A percentile compares a stretch with the other conserved stretches of the same genome.
phyloP scores from a whole-genome alignment of 1,139 yeast genomes.

The Chernovozyma aurita region DNA sequence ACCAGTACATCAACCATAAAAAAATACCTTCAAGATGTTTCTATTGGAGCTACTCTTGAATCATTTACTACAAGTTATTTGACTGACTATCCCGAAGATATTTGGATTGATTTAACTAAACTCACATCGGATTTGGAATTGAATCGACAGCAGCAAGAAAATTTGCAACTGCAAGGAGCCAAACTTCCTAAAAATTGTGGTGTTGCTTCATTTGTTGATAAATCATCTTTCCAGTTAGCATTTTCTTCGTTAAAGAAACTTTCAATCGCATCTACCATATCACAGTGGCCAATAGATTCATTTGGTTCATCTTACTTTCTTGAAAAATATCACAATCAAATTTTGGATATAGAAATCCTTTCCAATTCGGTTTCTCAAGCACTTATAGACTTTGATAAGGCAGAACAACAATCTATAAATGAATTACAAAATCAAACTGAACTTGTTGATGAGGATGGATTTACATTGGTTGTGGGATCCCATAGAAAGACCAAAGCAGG shows the following conservation, averaged over 20 bases:
- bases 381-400: constrained; percentile 63
- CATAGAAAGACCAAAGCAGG: constrained; percentile 78
- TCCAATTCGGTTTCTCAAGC: constrained; percentile 52
- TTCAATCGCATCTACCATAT: constrained; percentile 18
- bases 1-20: constrained; percentile 51
- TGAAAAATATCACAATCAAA: constrained; percentile 22
- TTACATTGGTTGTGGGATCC: constrained; percentile 82
- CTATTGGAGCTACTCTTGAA: constrained; percentile 59
- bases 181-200: constrained; percentile 71
- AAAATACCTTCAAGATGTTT: constrained; percentile 54
- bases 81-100: constrained; percentile 44
- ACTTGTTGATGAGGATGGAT: constrained; percentile 88
- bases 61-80: constrained; percentile 33
- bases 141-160: background rate
- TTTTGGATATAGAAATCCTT: constrained; percentile 44
- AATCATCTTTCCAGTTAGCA: constrained; percentile 65
- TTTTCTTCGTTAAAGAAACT: constrained; percentile 54
- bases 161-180: constrained; percentile 15
- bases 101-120: constrained; percentile 53
- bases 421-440: constrained; percentile 52
- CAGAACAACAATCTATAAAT: constrained; percentile 63
- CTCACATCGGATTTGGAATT: constrained; percentile 52
- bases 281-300: constrained; percentile 29
- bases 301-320: constrained; percentile 28
- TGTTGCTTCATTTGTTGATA: constrained; percentile 71